Conservation (phyloP, 148 eudicot species). For the Silene conica region DNA sequence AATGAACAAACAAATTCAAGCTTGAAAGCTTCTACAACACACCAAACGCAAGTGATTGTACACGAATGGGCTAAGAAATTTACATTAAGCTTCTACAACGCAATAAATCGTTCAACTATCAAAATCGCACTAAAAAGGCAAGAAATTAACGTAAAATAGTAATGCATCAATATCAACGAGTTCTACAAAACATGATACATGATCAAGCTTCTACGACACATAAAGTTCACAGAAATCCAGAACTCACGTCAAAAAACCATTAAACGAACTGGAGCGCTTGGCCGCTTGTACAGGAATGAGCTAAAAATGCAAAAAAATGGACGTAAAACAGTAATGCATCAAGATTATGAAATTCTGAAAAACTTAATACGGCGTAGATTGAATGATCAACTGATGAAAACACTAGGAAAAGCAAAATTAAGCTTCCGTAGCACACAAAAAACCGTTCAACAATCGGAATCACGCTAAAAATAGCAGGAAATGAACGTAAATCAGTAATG, state of each 20-base stretch:
- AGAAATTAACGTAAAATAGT: background rate
- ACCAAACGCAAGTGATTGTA: no score
- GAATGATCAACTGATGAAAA: background rate
- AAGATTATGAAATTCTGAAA: background rate
- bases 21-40: no score
- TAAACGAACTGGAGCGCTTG: no score
- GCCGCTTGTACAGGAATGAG: no score
- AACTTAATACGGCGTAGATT: no score
- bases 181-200: background rate
- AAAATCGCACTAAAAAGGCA: background rate
- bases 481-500: background rate
- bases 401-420: background rate
- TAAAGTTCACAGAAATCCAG: no score
- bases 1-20: background rate
- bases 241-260: no score
- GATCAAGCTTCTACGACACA: conserved; percentile 31
- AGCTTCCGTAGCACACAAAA: background rate
- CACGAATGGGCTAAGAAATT: no score
- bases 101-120: background rate
- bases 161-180: background rate
- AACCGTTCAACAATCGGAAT: background rate
- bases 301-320: no score
- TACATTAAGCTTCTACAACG: background rate
- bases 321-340: background rate
- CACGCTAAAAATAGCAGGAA: background rate